These are phyloP conservation scores for Cylindrotheca fusiformis DNA, from an alignment of 108 stramenopile genomes.

Conservation along the genomic window DNA sequence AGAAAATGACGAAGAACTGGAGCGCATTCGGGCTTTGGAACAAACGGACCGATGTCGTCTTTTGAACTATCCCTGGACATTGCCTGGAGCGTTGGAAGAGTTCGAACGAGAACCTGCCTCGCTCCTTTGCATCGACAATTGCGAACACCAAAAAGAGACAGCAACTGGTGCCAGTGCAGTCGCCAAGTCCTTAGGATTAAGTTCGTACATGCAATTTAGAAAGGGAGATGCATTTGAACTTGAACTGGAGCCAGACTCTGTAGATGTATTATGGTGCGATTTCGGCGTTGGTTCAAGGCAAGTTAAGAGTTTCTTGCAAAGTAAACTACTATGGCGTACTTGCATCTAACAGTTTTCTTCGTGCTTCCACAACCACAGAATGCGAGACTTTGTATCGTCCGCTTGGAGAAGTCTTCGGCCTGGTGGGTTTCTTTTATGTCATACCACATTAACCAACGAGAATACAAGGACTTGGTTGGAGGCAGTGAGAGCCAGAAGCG, in stretches of 20 bases:
- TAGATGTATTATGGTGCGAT: slow-evolving; percentile 87
- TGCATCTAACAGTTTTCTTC: too few relatives aligned
- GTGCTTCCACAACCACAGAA: too few relatives aligned
- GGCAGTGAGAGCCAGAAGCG: slow-evolving; percentile 29
- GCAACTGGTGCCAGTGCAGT: slow-evolving; percentile 63
- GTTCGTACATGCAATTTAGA: slow-evolving; percentile 52
- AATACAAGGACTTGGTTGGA: slow-evolving; percentile 79
- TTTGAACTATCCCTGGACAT: slow-evolving; percentile 72
- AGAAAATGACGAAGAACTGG: slow-evolving; percentile 82
- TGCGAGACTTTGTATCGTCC: slow-evolving; percentile 53
- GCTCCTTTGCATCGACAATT: slow-evolving; percentile 80
- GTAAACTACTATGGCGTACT: too few relatives aligned
- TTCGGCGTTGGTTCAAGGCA: slow-evolving; percentile 82
- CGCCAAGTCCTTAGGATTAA: slow-evolving; percentile 66
- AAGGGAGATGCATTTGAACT: slow-evolving; percentile 77
- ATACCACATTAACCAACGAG: slow-evolving; percentile 76
- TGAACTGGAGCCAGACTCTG: slow-evolving; percentile 35
- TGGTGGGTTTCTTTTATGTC: slow-evolving; percentile 74
- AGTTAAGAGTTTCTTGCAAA: too few relatives aligned
- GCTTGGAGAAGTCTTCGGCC: slow-evolving; percentile 66
- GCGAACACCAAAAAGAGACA: slow-evolving; percentile 76
- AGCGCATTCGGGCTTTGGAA: slow-evolving; percentile 48
- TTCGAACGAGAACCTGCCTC: slow-evolving; percentile 29
- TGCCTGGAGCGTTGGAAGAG: slow-evolving; percentile 20
- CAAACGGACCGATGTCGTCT: slow-evolving; percentile 42